Evolutionary conservation across 805 yeast genomes (phyloP), one percentile per base, ranked within the genome.

Genomic region (Schizosaccharomyces pombe): DNA sequence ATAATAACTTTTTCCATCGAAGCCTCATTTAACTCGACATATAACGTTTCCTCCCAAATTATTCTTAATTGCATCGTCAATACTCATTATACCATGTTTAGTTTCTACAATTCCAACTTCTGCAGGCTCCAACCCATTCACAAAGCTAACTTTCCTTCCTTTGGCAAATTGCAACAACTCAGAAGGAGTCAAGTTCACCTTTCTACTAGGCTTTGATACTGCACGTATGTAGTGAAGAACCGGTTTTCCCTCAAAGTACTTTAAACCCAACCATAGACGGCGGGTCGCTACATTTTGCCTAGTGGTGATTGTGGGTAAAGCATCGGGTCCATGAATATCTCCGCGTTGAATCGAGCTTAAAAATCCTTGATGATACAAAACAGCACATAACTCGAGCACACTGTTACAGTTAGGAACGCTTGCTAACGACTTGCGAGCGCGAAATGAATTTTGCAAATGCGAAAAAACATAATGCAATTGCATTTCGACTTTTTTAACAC

Each of bases 331-430:
- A 8, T 74, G 64, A 1, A 76, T 70, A 6, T 89, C 82, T 2
- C 98, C 98, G 62, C 84, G 76, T 62, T 84, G 93, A 54, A 91
- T 74, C 1, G 86, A 76, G 0, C 86, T 75, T 47, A 91, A 70
- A 64, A 89, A 85, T 0, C 98, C 98, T 67, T 87, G 93, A 59
- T 81, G 82, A 70, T 89, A 85, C 39, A 91, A 75, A 34, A 86
- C 89, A 54, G 83, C 70, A 12, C 93, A 85, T 52, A 91, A 75
- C 62, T 82, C 85, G 55, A 91, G 72, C 65, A 89, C 94, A 60
- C 85, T 70, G 61, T 81, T 79, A 12, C 87, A 76, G 70, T 80
- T 82, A 28, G 95, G 95, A 19, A 91, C 75, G 19, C 85, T 75
- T 0, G 96, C 85, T 57, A 80, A 65, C 9, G 89, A 74, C 47